Conservation (phyloP, 2,329 filamentous ascomycete genomes). For the Fusarium sterilihyphosum region DNA sequence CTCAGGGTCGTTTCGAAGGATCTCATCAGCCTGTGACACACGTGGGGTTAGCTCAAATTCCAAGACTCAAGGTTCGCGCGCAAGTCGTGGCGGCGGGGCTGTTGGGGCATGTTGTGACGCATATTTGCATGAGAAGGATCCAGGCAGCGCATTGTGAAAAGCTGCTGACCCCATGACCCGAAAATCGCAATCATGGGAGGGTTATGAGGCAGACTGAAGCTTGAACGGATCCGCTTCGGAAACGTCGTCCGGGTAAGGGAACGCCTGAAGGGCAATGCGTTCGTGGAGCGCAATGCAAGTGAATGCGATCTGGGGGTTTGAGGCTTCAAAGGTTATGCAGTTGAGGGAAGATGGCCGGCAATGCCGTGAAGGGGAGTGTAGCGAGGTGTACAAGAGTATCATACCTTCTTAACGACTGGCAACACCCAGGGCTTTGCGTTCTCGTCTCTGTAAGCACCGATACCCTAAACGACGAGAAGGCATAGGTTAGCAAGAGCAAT, state of each 20-base stretch:
- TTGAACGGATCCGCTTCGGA: constrained; percentile 18
- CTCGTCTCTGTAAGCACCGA: constrained; percentile 95
- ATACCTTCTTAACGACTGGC: constrained; percentile 94
- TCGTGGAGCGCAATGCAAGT: constrained; percentile 10
- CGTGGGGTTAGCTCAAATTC: constrained; percentile 37
- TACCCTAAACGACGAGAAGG: constrained; percentile 57
- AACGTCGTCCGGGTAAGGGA: background rate
- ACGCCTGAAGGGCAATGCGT: constrained; percentile 6
- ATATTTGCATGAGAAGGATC: constrained; percentile 21
- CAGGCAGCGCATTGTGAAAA: constrained; percentile 24
- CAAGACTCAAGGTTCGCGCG: constrained; percentile 9
- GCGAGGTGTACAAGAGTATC: constrained; percentile 9
- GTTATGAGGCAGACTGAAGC: constrained; percentile 7
- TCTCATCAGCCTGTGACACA: constrained; percentile 80
- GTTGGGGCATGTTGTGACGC: constrained; percentile 27
- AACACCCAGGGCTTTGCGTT: constrained; percentile 97
- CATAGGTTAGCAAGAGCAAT: constrained; percentile 17
- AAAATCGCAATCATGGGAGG: constrained; percentile 26
- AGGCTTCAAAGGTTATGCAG: constrained; percentile 12
- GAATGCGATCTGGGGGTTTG: constrained; percentile 4
- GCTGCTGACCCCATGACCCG: constrained; percentile 32
- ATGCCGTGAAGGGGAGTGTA: constrained; percentile 9
- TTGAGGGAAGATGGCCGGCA: background rate
- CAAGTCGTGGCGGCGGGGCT: constrained; percentile 22
- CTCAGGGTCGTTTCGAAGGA: constrained; percentile 86